Percentiles rank a stretch among this genome's conserved stretches.
Conservation (phyloP, 306 rosid genomes). For the Cucurbita maxima region DNA sequence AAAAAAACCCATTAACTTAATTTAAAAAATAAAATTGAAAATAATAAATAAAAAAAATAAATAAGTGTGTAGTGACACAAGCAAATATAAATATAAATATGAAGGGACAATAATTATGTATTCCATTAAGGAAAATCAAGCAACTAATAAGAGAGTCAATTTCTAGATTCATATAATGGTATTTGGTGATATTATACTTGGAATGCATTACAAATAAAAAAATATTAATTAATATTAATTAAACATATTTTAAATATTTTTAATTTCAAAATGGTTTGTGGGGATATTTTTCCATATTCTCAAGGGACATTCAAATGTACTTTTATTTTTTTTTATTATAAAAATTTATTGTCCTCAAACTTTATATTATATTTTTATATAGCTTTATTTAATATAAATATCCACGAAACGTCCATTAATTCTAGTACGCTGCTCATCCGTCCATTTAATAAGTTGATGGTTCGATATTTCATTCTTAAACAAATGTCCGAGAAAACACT, state of each 20-base stretch:
- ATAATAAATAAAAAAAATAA: background rate
- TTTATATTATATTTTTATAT: no score
- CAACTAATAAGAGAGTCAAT: background rate
- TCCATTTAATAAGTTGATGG: no score
- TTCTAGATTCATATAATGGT: constrained; percentile 4
- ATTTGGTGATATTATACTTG: constrained; percentile 8
- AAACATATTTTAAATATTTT: background rate
- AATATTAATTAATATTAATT: background rate
- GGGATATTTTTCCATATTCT: no score
- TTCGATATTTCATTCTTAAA: no score
- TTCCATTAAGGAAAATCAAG: background rate
- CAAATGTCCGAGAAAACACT: no score
- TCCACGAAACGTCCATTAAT: no score
- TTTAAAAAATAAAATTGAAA: background rate
- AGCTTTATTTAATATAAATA: no score
- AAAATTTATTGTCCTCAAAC: background rate
- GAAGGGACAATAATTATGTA: background rate
- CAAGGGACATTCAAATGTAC: background rate
- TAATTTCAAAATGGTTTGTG: background rate
- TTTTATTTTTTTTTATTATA: background rate
- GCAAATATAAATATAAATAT: background rate
- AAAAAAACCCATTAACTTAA: background rate
- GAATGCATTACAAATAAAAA: background rate
- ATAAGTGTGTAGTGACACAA: constrained; percentile 1
- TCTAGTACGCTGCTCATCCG: no score